phyloP scores from a whole-genome alignment of 495 filamentous ascomycete species.

The Schizothecium vesticola region DNA sequence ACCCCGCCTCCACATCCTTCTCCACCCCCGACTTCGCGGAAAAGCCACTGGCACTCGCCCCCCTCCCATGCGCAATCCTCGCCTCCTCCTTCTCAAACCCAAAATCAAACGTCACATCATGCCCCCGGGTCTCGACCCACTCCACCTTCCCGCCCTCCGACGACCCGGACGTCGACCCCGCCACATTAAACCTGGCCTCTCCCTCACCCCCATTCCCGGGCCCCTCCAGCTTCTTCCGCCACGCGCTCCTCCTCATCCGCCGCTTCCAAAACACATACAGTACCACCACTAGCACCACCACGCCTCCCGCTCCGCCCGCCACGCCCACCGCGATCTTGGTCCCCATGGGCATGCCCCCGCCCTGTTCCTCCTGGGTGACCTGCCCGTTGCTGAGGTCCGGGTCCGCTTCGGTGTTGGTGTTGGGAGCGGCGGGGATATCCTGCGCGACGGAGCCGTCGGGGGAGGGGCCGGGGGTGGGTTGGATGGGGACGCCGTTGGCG shows the following conservation, averaged over 20 bases:
- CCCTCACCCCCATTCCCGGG: background rate
- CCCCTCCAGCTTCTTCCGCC: background rate
- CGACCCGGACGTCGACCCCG: background rate
- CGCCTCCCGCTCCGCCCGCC: conserved; percentile 14
- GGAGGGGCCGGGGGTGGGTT: background rate
- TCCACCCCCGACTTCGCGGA: background rate
- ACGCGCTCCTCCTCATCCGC: conserved; percentile 11
- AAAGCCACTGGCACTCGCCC: conserved; percentile 8
- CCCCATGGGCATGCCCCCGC: conserved; percentile 1
- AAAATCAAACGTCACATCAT: conserved; percentile 27
- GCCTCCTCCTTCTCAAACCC: conserved; percentile 15
- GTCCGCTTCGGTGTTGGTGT: conserved; percentile 2
- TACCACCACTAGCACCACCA: conserved; percentile 3
- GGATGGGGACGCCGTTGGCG: background rate
- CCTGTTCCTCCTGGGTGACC: background rate
- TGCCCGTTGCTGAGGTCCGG: background rate
- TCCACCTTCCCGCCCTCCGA: conserved; percentile 21
- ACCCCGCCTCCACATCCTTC: background rate
- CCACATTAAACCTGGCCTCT: background rate
- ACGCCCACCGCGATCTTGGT: conserved; percentile 23
- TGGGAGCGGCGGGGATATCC: background rate
- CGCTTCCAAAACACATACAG: conserved; percentile 14
- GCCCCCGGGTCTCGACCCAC: conserved; percentile 20
- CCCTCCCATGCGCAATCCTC: background rate
- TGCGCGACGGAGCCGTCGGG: background rate